Percentiles rank a stretch among this genome's conserved stretches.
Conservation (phyloP, 345 rosid genomes). For the Geranium brycei region DNA sequence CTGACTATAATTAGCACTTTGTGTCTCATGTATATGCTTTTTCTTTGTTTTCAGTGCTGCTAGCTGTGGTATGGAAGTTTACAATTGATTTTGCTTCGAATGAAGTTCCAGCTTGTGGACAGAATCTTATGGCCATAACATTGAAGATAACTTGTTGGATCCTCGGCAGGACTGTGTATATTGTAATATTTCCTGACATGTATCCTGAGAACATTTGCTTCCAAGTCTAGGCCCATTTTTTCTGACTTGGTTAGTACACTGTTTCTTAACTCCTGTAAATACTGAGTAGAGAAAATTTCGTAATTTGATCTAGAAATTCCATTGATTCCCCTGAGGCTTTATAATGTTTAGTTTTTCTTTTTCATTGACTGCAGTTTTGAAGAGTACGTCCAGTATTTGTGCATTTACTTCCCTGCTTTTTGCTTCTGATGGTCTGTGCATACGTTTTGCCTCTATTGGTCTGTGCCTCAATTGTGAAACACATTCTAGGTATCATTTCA, state of each 20-base stretch:
- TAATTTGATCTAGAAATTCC: too few relatives aligned
- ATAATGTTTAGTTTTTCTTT: too few relatives aligned
- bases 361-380: too few relatives aligned
- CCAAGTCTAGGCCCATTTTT: conserved; percentile 59
- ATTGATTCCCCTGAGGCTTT: neutral
- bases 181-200: conserved; percentile 71
- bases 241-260: conserved; percentile 84
- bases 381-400: neutral
- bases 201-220: conserved; percentile 39
- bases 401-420: neutral
- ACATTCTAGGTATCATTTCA: too few relatives aligned
- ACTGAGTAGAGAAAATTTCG: conserved; percentile 3
- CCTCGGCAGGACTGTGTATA: conserved; percentile 56
- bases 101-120: conserved; percentile 8
- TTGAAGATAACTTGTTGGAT: neutral
- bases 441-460: too few relatives aligned
- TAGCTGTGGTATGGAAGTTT: conserved; percentile 3
- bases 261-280: conserved; percentile 61
- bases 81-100: conserved; percentile 9
- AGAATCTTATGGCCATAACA: neutral
- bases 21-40: neutral
- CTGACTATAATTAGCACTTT: neutral
- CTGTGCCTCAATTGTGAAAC: too few relatives aligned
- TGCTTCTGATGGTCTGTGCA: neutral
- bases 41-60: conserved; percentile 10